Evolutionary conservation across 805 yeast genomes (phyloP).

Genomic region (Teunomyces pallodes): DNA sequence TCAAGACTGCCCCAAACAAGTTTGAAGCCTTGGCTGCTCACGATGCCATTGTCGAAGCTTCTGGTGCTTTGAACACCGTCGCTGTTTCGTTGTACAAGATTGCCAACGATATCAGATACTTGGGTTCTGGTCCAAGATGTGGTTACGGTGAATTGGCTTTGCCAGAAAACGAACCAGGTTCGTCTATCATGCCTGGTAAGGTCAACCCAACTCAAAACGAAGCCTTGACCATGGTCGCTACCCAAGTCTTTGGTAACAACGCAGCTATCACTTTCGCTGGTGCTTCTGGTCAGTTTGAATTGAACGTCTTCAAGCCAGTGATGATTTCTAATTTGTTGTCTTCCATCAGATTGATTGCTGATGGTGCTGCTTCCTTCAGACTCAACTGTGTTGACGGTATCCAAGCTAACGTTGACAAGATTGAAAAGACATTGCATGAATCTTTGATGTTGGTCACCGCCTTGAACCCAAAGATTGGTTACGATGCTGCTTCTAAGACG

Average conservation of each 20-base stretch:
- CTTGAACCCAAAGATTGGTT: conserved; percentile 97
- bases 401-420: conserved; percentile 81
- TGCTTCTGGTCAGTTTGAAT: conserved; percentile 97
- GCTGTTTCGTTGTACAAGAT: conserved; percentile 93
- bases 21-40: conserved; percentile 99
- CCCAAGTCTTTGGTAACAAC: conserved; percentile 97
- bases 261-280: conserved; percentile 95
- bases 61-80: conserved; percentile 94
- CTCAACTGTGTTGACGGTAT: conserved; percentile 94
- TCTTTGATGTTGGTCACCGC: conserved; percentile 98
- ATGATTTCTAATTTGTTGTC: conserved; percentile 87
- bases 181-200: conserved; percentile 99
- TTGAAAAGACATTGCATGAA: conserved; percentile 84
- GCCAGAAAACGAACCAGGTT: conserved; percentile 99
- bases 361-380: conserved; percentile 88
- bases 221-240: conserved; percentile 97
- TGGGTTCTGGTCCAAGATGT: conserved; percentile 99
- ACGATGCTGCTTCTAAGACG: conserved; percentile 94
- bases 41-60: conserved; percentile 96
- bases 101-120: conserved; percentile 96
- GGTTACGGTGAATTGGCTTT: conserved; percentile 94
- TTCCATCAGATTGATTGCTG: conserved; percentile 85
- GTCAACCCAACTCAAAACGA: conserved; percentile 99
- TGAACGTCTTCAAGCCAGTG: conserved; percentile 97
- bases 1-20: conserved; percentile 96